Conservation (phyloP, 371 early-diverging fungal species). For the Lichtheimia hyalospora region DNA sequence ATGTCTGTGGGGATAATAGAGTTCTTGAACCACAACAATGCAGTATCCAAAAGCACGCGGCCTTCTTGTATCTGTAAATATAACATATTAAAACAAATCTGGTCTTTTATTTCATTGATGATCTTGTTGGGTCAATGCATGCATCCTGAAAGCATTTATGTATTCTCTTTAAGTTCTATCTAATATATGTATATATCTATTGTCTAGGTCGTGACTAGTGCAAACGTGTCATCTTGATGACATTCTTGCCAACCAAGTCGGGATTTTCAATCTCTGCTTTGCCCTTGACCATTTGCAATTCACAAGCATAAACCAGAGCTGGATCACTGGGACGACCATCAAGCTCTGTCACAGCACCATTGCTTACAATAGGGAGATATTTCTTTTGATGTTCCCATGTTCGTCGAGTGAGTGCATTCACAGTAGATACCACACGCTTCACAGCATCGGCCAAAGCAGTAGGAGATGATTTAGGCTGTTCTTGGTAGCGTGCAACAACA, state of each 20-base stretch:
- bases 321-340: slow-evolving; percentile 33
- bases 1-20: too few species aligned
- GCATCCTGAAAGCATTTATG: too few species aligned
- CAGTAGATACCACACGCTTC: slow-evolving; percentile 64
- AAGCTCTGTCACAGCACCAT: slow-evolving; percentile 21
- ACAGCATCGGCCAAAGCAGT: slow-evolving; percentile 39
- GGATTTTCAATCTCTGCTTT: slow-evolving; percentile 64
- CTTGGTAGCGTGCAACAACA: slow-evolving; percentile 59
- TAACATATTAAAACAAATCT: too few species aligned
- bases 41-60: too few species aligned
- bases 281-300: slow-evolving; percentile 66
- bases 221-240: slow-evolving; percentile 13
- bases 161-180: too few species aligned
- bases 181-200: background rate
- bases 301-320: slow-evolving; percentile 52
- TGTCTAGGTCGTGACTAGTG: background rate
- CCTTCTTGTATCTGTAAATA: too few species aligned
- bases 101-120: too few species aligned
- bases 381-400: slow-evolving; percentile 55
- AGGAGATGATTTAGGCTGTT: slow-evolving; percentile 13
- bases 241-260: slow-evolving; percentile 10
- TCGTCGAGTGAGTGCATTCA: slow-evolving; percentile 68
- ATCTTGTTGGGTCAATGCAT: too few species aligned
- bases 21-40: too few species aligned
- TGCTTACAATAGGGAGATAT: slow-evolving; percentile 7